These are phyloP conservation scores for Nicotiana benthamiana DNA, from an alignment of 257 asterid species.

Conservation along the genomic window DNA sequence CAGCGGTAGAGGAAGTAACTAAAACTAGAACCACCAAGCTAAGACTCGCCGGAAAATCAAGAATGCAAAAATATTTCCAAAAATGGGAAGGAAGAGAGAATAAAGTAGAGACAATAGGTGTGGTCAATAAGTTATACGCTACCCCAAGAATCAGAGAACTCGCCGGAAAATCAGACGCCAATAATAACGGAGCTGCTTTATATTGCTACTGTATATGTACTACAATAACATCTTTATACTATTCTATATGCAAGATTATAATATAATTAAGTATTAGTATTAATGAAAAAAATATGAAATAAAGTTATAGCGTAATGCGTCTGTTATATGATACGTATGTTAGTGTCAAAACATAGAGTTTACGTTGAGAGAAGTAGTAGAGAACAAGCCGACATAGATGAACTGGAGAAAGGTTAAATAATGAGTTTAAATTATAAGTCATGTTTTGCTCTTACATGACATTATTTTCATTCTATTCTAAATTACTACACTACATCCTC, in stretches of 20 bases:
- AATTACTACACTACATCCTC: neutral
- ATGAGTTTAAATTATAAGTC: conserved; percentile 31
- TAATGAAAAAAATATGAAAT: neutral
- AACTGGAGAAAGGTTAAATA: conserved; percentile 24
- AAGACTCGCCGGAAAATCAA: conserved; percentile 16
- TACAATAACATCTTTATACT: neutral
- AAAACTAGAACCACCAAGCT: neutral
- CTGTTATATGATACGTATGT: conserved; percentile 17
- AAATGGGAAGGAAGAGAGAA: conserved; percentile 26
- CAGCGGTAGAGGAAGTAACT: neutral
- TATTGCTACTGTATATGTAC: conserved; percentile 8
- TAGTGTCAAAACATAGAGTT: neutral
- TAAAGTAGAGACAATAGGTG: neutral
- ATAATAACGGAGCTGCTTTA: conserved; percentile 26
- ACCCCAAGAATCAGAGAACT: conserved; percentile 35
- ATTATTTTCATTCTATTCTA: conserved; percentile 18
- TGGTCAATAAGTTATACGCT: neutral
- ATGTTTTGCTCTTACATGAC: conserved; percentile 46
- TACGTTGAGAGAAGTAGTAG: neutral
- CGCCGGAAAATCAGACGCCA: conserved; percentile 63
- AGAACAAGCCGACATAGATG: conserved; percentile 44
- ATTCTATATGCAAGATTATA: neutral
- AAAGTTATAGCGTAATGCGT: conserved; percentile 5
- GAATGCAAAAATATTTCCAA: conserved; percentile 14
- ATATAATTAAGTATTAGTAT: neutral